Base-by-base conservation (phyloP, 2,329 filamentous ascomycete species). In the Xylariaceae sp. region DNA sequence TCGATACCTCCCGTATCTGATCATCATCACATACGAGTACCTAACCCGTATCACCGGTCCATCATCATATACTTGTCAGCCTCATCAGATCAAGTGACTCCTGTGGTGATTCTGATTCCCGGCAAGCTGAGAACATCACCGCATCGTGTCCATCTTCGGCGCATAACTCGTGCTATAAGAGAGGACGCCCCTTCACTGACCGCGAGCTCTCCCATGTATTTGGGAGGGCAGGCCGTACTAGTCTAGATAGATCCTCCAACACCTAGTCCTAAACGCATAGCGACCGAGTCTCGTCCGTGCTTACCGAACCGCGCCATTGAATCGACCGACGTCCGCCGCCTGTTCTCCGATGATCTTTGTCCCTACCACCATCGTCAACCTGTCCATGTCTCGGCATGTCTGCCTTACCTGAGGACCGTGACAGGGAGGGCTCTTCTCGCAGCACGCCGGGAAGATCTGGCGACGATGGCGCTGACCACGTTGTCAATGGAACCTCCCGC, bases 301-400 rank as follows among this genome's bases (percentile, higher is more conserved):
- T 51, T 54, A 17, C 53, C 56, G n/a, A 45, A 11, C 50, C 34
- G 13, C 35, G 34, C 23, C 4, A 44, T 57, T 54, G 37, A 34
- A 7, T 15, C 1, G 30, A 11, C 45, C 17, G 18, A 34, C 48
- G 42, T 35, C 35, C 8, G 13, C 49, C 3, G 35, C 30, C 44
- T 42, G 47, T 48, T 48, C 53, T 56, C 56, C 53, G 53, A 62
- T 64, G 60, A 62, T 49, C 49, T 39, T 49, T 23, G 39, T 48
- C 3, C 9, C 55, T 7, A 50, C 53, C 13, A 44, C 56, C 55
- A n/a, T 58, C 30, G 23, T 49, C 13, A 18, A 9, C 18, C n/a
- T 50, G 42, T 59, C 53, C 57, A 64, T 64, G 62, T 53, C 56
- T 53, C 53, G 35, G 56, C 60, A 64, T 64, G 62, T 58, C 62